Percentiles rank a stretch among this genome's conserved stretches.
These are phyloP conservation scores for Pelargonium nanum DNA, from an alignment of 345 rosid species.

Conservation along the genomic window DNA sequence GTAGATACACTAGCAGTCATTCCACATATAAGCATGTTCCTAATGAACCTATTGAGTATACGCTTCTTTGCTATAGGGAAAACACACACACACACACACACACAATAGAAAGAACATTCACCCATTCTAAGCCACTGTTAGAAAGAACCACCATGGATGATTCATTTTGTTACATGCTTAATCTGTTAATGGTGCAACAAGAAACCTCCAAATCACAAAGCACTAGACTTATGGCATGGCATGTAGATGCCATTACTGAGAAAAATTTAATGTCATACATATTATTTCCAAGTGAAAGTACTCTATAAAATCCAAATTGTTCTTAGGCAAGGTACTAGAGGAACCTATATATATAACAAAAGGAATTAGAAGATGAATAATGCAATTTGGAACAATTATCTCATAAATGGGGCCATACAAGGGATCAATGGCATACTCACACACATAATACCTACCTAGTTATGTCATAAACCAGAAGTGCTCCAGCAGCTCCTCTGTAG, in stretches of 20 bases:
- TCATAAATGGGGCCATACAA: too few relatives aligned
- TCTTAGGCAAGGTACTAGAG: too few relatives aligned
- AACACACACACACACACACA: neutral
- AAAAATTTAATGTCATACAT: neutral
- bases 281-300: neutral
- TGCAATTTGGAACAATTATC: too few relatives aligned
- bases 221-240: too few relatives aligned
- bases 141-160: neutral
- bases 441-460: conserved; percentile 42
- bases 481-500: conserved; percentile 96
- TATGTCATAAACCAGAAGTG: conserved; percentile 94
- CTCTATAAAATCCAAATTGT: neutral
- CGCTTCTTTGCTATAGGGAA: neutral
- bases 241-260: neutral
- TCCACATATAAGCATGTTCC: too few relatives aligned
- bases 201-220: neutral
- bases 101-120: neutral
- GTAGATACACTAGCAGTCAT: too few relatives aligned
- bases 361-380: too few relatives aligned
- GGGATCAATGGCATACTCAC: neutral
- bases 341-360: too few relatives aligned
- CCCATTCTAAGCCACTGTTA: neutral
- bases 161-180: neutral
- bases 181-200: neutral
- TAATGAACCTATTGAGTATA: neutral